Base-by-base conservation (phyloP, 2,329 filamentous ascomycete species). In the Diaporthe caulivora region DNA sequence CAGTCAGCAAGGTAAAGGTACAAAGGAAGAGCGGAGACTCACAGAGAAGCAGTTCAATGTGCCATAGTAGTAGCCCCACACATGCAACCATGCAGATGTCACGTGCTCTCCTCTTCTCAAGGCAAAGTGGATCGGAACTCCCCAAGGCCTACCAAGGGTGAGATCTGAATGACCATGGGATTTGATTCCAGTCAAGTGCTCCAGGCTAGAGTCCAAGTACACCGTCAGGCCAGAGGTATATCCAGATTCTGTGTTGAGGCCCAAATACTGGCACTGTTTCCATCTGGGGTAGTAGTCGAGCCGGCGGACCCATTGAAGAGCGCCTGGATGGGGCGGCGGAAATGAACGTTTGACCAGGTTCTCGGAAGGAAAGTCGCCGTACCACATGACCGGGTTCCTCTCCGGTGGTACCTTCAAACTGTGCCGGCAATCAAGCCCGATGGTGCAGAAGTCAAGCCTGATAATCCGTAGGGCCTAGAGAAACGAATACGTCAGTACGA, bases 181-280 rank as follows among this genome's bases (percentile, higher is more conserved):
- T 26, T 29, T 29, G n/a, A 68, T 68, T 21, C 49, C 64, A 13
- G n/a, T 29, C 37, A 68, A 42, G 37, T 44, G 2, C n/a, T 44
- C 26, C 29, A 42, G 8, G 34, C 7, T 3, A 9, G 9, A 3
- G 24, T 9, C 21, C 34, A 68, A 29, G 49, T 68, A 68, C 64
- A 68, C 64, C 49, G 64, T 68, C 10, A 68, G n/a, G 13, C 64
- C 49, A 44, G 64, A 40, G 29, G 34, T 26, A 18, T 68, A 68
- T 29, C 49, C 64, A 21, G 64, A 68, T 13, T 31, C 34, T 54
- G 49, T 31, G 21, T 15, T 29, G 31, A 68, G 64, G 18, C 49
- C 49, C 18, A 68, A n/a, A 55, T 69, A 69, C 47, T 69, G 65
- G 34, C 65, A 69, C 31, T 69, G 65, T 40, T 49, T 69, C 65